Evolutionary conservation across 768 basidiomycete genomes (phyloP), one percentile per base, ranked within the genome.

Genomic region (Tricholoma terreum): DNA sequence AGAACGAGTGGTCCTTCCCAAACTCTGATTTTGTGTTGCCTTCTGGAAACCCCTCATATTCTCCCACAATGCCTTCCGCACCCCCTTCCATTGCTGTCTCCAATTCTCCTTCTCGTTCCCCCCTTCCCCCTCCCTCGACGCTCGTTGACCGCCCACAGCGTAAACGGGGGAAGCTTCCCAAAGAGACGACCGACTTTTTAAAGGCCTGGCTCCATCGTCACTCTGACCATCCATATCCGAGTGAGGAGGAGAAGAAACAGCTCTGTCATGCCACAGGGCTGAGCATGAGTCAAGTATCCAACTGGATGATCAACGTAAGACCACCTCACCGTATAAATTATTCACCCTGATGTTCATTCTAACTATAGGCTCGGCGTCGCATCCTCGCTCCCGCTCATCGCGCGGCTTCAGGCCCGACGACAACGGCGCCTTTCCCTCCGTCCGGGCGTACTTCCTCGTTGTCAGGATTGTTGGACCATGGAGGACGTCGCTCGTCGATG

Each of bases 211-310:
- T 93, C 33, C 88, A 93, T 67, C 84, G 88, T 61, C 91, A 94
- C 67, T 88, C 88, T 2, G 91, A 93, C 69, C 92, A 93, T 64
- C 91, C 91, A 22, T 94, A 94, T 70, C 91, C 91, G 31, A 87
- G 84, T 63, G 91, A 94, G 70, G 90, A 92, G 60, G 91, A 93
- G 79, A 94, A 94, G 75, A 92, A 92, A 67, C 88, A 90, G 68
- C 75, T 94, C 62, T 93, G 91, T 71, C 84, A 88, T 64, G 88
- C 89, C 38, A 94, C 91, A 1, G 90, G 90, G 22, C 75, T 94
- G 61, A 90, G 86, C 75, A 93, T 93, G 90, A 84, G 81, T 72
- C 91, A 94, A 71, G 90, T 93, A 0, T 91, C 89, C 52, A 93
- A 93, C 70, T 93, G 91, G 91, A 93, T 93, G 91, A 93, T 93